Conservation (phyloP, 2,329 filamentous ascomycete genomes). For the Pestalotiopsis fici region DNA sequence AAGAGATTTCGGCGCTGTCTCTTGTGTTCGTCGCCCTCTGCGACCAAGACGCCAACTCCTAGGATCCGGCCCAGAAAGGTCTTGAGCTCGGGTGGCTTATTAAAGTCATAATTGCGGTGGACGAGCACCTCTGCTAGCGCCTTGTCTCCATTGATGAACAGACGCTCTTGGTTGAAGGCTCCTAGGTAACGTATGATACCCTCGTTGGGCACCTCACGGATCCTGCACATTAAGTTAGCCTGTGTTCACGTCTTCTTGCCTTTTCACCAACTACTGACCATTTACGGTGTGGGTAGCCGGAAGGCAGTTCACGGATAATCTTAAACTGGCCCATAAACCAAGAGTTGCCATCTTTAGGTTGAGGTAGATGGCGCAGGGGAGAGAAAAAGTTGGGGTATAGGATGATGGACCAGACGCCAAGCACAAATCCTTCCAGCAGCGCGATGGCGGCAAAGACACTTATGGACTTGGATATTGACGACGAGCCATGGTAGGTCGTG, state of each 20-base stretch:
- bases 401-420: constrained; percentile 41
- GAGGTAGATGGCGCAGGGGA: constrained; percentile 48
- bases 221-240: constrained; percentile 41
- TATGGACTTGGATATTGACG: constrained; percentile 33
- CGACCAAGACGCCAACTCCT: constrained; percentile 72
- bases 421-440: constrained; percentile 34
- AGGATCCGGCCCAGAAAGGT: constrained; percentile 63
- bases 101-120: constrained; percentile 69
- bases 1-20: constrained; percentile 76
- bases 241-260: background rate
- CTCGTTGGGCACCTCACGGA: constrained; percentile 62
- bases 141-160: constrained; percentile 57
- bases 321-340: constrained; percentile 51
- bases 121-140: constrained; percentile 71
- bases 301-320: constrained; percentile 38
- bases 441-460: constrained; percentile 36
- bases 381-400: constrained; percentile 53
- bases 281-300: constrained; percentile 45
- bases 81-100: constrained; percentile 59
- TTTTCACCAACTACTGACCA: constrained; percentile 37
- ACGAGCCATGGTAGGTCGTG: constrained; percentile 26
- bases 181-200: constrained; percentile 69
- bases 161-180: constrained; percentile 29
- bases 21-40: constrained; percentile 91
- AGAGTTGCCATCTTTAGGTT: constrained; percentile 37